Evolutionary conservation across 805 yeast genomes (phyloP).

Genomic region (Crinitomyces ghanaensis): DNA sequence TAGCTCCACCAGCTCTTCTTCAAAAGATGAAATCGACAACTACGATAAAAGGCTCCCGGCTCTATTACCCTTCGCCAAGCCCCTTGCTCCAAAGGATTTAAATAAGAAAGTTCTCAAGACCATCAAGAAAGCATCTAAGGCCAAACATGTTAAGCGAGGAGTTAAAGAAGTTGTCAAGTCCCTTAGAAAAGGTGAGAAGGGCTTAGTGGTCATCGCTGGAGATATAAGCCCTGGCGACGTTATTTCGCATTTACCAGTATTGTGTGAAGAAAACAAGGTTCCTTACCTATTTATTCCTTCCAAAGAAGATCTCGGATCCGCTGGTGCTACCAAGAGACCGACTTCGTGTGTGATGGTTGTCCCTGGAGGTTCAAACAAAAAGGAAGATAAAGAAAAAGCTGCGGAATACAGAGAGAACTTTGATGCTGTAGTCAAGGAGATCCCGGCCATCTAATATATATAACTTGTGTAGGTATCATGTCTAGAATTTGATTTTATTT

Average conservation of each 20-base stretch:
- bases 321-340: slow-evolving; percentile 98
- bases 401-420: slow-evolving; percentile 85
- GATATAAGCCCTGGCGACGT: slow-evolving; percentile 97
- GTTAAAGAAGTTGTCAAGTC: slow-evolving; percentile 98
- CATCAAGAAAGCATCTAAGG: slow-evolving; percentile 94
- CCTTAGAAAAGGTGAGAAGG: slow-evolving; percentile 95
- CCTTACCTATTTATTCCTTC: slow-evolving; percentile 93
- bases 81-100: slow-evolving; percentile 89
- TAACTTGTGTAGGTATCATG: neutral
- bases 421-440: slow-evolving; percentile 92
- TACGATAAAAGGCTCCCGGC: slow-evolving; percentile 90
- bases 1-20: slow-evolving; percentile 8
- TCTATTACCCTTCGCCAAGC: slow-evolving; percentile 81
- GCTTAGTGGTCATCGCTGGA: slow-evolving; percentile 92
- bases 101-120: slow-evolving; percentile 93
- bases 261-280: slow-evolving; percentile 88
- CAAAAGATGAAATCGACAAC: slow-evolving; percentile 41
- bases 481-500: neutral
- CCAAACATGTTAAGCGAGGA: slow-evolving; percentile 97
- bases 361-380: slow-evolving; percentile 82
- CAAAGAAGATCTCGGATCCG: slow-evolving; percentile 95
- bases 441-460: slow-evolving; percentile 27
- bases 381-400: slow-evolving; percentile 49
- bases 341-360: slow-evolving; percentile 95
- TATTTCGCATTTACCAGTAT: slow-evolving; percentile 91